A percentile compares a stretch with the other conserved stretches of the same genome.
Conservation (phyloP, 192 early-diverging fungal species). For the Thamnidium elegans region DNA sequence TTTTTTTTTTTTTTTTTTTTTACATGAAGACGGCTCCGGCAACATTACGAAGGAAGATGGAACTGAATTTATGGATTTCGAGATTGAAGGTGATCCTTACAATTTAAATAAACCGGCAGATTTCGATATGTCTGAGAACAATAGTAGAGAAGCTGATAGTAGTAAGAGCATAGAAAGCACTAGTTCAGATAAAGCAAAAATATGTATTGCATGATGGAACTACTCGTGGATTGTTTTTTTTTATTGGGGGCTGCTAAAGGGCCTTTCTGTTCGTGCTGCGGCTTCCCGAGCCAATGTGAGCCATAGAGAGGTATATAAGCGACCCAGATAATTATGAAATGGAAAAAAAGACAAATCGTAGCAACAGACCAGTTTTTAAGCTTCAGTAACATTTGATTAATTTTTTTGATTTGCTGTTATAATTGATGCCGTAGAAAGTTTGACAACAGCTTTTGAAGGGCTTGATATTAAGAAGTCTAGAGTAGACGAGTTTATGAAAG, state of each 20-base stretch:
- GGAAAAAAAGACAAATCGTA: not conserved
- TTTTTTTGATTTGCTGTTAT: not conserved
- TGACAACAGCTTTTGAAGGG: not conserved
- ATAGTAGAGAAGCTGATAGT: too few species aligned
- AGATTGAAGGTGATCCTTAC: too few species aligned
- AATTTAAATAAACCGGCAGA: too few species aligned
- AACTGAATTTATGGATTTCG: too few species aligned
- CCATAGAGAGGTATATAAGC: not conserved
- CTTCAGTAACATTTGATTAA: not conserved
- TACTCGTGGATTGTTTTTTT: not conserved
- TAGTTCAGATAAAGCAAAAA: too few species aligned
- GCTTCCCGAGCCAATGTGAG: not conserved
- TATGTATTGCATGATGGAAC: too few species aligned
- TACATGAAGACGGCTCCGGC: too few species aligned
- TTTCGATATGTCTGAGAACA: too few species aligned
- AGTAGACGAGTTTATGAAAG: conserved; percentile 16
- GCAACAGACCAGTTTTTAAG: too few species aligned
- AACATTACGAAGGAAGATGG: too few species aligned
- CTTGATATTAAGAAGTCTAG: conserved; percentile 6
- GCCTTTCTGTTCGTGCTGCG: not conserved
- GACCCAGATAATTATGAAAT: not conserved
- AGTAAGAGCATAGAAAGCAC: too few species aligned
- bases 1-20: too few species aligned
- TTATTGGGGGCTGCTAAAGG: not conserved
- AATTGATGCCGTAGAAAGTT: not conserved